Conservation (phyloP, 257 asterid species). For the Paulownia fortunei region DNA sequence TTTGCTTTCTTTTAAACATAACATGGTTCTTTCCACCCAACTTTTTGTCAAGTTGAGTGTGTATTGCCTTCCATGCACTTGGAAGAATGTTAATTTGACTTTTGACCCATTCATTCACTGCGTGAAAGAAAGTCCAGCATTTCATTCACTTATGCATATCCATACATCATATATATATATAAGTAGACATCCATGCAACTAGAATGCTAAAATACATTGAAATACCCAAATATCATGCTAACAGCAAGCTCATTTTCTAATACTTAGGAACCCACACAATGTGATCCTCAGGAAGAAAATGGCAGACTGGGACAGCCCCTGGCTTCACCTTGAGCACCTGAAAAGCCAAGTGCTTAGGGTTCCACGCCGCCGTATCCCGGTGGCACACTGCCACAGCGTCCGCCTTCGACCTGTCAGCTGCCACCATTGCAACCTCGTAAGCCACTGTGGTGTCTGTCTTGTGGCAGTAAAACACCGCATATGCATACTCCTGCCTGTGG, state of each 20-base stretch:
- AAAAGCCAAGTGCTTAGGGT: slow-evolving; percentile 91
- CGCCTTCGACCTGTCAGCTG: slow-evolving; percentile 67
- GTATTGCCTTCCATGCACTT: slow-evolving; percentile 1
- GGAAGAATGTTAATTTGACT: background rate
- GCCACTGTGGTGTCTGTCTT: slow-evolving; percentile 54
- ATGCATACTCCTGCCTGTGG: slow-evolving; percentile 67
- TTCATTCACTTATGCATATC: slow-evolving; percentile 2
- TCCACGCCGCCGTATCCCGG: slow-evolving; percentile 78
- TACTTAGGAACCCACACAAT: slow-evolving; percentile 69
- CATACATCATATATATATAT: slow-evolving; percentile 24
- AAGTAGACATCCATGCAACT: slow-evolving; percentile 4
- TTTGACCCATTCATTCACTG: background rate
- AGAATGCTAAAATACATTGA: slow-evolving; percentile 24
- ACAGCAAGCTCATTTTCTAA: slow-evolving; percentile 5
- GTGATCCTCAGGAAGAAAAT: slow-evolving; percentile 91
- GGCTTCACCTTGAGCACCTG: slow-evolving; percentile 90
- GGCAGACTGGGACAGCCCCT: slow-evolving; percentile 85
- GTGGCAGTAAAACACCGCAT: slow-evolving; percentile 89
- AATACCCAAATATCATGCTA: background rate
- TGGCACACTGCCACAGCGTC: slow-evolving; percentile 85
- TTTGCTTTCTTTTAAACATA: background rate
- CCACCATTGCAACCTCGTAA: slow-evolving; percentile 57
- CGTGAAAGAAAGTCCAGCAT: slow-evolving; percentile 9
- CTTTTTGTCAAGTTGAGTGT: background rate
- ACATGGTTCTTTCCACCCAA: slow-evolving; percentile 18